Evolutionary conservation across 441 rosid species (phyloP).

Genomic region (Isatis lusitanica): DNA sequence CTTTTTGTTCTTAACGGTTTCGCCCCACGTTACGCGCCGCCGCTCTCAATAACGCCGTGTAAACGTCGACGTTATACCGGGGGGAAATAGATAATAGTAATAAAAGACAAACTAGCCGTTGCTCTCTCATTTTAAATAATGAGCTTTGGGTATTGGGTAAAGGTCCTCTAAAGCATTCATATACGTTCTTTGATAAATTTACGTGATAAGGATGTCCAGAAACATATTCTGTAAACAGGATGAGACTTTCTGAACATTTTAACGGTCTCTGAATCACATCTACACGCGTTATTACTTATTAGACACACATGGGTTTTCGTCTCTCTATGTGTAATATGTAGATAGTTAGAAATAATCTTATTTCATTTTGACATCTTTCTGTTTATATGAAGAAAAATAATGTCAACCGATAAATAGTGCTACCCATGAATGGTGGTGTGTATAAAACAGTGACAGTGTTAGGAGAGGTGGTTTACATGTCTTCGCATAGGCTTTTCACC

Average conservation of each 20-base stretch:
- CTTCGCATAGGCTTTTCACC: not conserved
- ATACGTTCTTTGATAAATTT: not conserved
- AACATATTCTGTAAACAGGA: not conserved
- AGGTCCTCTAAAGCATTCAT: conserved; percentile 1
- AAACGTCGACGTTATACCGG: conserved; percentile 10
- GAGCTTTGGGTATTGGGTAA: not conserved
- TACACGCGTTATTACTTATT: not conserved
- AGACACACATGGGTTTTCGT: not conserved
- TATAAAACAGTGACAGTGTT: not conserved
- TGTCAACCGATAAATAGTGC: conserved; percentile 5
- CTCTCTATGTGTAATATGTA: not conserved
- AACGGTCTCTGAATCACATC: conserved; percentile 7
- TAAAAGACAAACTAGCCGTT: conserved; percentile 34
- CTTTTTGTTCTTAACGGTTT: conserved; percentile 32
- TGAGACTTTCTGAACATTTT: not conserved
- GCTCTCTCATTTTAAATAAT: conserved; percentile 2
- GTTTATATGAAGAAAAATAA: not conserved
- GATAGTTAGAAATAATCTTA: not conserved
- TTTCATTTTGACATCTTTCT: not conserved
- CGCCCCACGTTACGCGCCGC: conserved; percentile 30
- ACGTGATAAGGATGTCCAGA: not conserved
- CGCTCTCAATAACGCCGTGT: conserved; percentile 30
- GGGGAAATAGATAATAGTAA: not conserved
- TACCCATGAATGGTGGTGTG: not conserved
- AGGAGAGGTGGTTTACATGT: conserved; percentile 24